A percentile compares a stretch with the other conserved stretches of the same genome.
Evolutionary conservation across 148 eudicot species (phyloP).

Genomic region (Beta vulgaris): DNA sequence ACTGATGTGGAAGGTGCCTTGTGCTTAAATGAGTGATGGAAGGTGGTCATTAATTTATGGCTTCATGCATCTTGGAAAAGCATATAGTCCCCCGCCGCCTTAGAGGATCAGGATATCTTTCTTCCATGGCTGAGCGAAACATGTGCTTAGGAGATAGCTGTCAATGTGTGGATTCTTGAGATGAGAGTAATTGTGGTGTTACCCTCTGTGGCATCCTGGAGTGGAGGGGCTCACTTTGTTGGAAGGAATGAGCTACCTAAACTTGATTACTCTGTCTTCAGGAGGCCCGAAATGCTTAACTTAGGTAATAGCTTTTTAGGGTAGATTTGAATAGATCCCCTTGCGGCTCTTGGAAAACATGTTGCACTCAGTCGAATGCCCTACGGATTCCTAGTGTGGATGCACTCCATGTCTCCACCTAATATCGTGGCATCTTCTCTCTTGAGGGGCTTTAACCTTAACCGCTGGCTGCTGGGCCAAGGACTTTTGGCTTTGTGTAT

Average conservation of each 20-base stretch:
- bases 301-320: neutral
- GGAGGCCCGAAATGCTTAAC: neutral
- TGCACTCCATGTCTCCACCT: neutral
- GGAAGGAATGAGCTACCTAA: neutral
- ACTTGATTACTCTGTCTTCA: neutral
- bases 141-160: neutral
- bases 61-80: neutral
- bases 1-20: neutral
- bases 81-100: neutral
- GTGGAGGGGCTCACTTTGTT: neutral
- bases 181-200: neutral
- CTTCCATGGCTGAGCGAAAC: neutral
- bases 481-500: neutral
- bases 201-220: neutral
- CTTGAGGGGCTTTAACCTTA: no score
- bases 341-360: neutral
- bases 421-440: no score
- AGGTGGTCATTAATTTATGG: neutral
- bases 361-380: neutral
- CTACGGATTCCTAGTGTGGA: no score
- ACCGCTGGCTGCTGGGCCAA: neutral
- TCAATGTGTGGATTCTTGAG: neutral
- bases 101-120: neutral
- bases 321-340: neutral
- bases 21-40: neutral